Evolutionary conservation across 306 rosid species (phyloP).

Genomic region (Cyclanthera cordifolia): DNA sequence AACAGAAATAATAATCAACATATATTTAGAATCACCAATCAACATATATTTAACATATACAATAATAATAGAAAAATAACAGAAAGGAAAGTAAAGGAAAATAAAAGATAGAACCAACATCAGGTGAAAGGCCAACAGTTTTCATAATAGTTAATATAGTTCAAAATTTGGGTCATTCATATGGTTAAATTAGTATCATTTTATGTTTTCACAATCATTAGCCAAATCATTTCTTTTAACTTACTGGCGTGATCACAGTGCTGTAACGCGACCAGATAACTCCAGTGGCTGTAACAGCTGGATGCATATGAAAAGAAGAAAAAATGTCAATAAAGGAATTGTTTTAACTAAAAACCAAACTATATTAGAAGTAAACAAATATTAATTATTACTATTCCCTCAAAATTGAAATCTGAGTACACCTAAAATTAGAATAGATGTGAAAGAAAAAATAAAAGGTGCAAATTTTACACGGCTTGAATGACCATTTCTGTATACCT

Average conservation of each 20-base stretch:
- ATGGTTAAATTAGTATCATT: neutral
- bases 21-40: no score
- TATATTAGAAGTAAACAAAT: neutral
- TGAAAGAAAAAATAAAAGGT: neutral
- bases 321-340: constrained; percentile 9
- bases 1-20: no score
- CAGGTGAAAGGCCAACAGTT: neutral
- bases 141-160: neutral
- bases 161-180: neutral
- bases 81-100: neutral
- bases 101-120: neutral
- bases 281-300: constrained; percentile 85
- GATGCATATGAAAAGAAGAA: constrained; percentile 16
- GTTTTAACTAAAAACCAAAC: neutral
- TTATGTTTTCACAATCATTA: neutral
- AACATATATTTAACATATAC: no score
- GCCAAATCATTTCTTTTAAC: constrained; percentile 19
- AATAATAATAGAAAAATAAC: neutral
- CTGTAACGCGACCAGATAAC: constrained; percentile 93
- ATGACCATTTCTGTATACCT: neutral
- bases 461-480: neutral
- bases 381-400: neutral
- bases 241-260: constrained; percentile 82
- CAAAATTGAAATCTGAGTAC: neutral
- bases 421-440: neutral